These are phyloP conservation scores for Penicillium sp. DNA, from an alignment of 2,329 filamentous ascomycete species.

Conservation along the genomic window DNA sequence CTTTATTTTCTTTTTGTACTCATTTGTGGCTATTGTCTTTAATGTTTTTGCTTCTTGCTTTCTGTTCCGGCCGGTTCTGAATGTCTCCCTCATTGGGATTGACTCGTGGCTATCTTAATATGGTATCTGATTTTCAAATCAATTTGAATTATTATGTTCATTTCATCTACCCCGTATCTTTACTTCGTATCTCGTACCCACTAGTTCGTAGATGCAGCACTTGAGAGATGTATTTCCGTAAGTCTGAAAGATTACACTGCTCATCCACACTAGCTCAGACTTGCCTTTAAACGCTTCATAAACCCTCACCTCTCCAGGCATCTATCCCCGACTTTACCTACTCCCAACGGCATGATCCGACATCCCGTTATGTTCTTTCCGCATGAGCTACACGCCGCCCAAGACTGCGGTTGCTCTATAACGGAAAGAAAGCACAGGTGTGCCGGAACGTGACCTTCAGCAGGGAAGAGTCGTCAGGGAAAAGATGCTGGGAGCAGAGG, in stretches of 20 bases:
- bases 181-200: no score
- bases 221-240: no score
- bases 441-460: background rate
- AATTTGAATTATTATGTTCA: background rate
- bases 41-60: constrained; percentile 18
- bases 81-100: constrained; percentile 49
- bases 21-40: constrained; percentile 8
- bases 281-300: constrained; percentile 32
- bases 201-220: no score
- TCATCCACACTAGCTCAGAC: constrained; percentile 28
- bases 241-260: no score
- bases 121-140: constrained; percentile 15
- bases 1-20: constrained; percentile 12
- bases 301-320: constrained; percentile 14
- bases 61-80: constrained; percentile 49
- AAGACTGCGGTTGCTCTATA: constrained; percentile 24
- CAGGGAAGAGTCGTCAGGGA: background rate
- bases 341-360: background rate
- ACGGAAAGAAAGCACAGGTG: background rate
- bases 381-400: constrained; percentile 20
- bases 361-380: background rate
- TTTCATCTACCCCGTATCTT: background rate
- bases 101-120: constrained; percentile 50
- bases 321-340: constrained; percentile 1
- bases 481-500: constrained; percentile 4